phyloP scores from a whole-genome alignment of 345 rosid species.

The Hirschfeldia incana region DNA sequence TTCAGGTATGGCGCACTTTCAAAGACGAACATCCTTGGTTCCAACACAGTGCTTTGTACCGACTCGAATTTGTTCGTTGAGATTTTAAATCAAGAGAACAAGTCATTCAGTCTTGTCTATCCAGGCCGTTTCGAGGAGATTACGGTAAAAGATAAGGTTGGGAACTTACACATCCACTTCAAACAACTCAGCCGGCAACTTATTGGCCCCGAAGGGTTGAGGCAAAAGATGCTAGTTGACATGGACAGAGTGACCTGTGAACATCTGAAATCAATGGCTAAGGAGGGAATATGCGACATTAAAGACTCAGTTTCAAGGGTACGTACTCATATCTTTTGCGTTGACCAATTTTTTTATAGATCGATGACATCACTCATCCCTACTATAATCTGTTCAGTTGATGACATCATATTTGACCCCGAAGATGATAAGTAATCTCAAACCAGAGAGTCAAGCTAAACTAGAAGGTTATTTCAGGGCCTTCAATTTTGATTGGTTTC shows the following conservation, averaged over 20 bases:
- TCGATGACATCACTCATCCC: not conserved
- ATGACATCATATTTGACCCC: not conserved
- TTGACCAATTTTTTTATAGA: not conserved
- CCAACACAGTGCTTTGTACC: too few relatives aligned
- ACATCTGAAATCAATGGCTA: constrained; percentile 32
- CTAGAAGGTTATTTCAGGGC: not conserved
- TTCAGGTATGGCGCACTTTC: too few relatives aligned
- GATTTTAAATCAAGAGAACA: too few relatives aligned
- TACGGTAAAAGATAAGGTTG: constrained; percentile 30
- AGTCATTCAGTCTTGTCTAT: too few relatives aligned
- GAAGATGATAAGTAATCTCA: constrained; percentile 20
- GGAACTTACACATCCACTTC: constrained; percentile 39
- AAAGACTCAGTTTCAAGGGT: constrained; percentile 2
- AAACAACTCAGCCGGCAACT: constrained; percentile 32
- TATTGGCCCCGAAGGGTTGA: constrained; percentile 41
- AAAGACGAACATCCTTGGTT: too few relatives aligned
- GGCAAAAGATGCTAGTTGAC: constrained; percentile 14
- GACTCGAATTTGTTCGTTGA: too few relatives aligned
- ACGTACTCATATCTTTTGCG: not conserved
- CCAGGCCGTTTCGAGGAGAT: not conserved
- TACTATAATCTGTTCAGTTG: not conserved
- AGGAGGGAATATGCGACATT: not conserved
- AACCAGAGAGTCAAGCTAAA: not conserved
- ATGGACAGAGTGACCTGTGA: constrained; percentile 26
- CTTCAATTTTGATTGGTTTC: constrained; percentile 23